A percentile compares a stretch with the other conserved stretches of the same genome.
Evolutionary conservation across 805 yeast genomes (phyloP).

Genomic region (Yarrowia phangngaensis): DNA sequence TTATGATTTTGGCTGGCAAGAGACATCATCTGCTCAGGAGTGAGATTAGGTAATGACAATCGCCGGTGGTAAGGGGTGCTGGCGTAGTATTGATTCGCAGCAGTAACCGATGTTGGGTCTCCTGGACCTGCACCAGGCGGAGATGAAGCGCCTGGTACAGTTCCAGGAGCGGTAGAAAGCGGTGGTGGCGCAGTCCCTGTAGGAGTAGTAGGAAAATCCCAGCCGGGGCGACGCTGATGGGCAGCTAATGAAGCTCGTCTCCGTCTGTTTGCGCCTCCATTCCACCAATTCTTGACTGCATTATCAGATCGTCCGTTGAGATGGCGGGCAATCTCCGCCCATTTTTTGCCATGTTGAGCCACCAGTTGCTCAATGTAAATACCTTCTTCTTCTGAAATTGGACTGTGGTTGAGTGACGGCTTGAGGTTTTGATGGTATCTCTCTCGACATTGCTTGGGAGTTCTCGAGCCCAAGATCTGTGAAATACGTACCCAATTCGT

Average conservation of each 20-base stretch:
- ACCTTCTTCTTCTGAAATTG: constrained; percentile 84
- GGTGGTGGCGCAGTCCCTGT: constrained; percentile 27
- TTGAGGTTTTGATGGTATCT: constrained; percentile 88
- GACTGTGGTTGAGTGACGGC: constrained; percentile 74
- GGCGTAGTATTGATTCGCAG: constrained; percentile 1
- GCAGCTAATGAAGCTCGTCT: constrained; percentile 41
- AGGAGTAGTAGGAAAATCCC: constrained; percentile 5
- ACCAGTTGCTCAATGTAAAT: constrained; percentile 74
- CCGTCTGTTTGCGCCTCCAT: constrained; percentile 84
- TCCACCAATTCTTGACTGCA: constrained; percentile 95
- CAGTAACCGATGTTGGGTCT: neutral
- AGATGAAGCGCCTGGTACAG: constrained; percentile 3
- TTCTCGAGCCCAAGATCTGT: constrained; percentile 64
- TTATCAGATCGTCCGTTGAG: constrained; percentile 84
- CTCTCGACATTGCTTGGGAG: constrained; percentile 90
- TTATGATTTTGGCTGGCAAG: neutral
- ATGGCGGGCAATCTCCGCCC: constrained; percentile 93
- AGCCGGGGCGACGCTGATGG: constrained; percentile 23
- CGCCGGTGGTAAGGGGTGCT: constrained; percentile 11
- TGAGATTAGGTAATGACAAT: constrained; percentile 6
- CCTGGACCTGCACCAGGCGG: constrained; percentile 9
- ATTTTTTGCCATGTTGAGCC: constrained; percentile 72
- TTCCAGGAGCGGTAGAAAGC: constrained; percentile 6
- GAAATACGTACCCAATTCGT: constrained; percentile 87
- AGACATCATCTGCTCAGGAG: constrained; percentile 3